Conservation (phyloP, 208 protist species). For the Wallacemonas sp. region DNA sequence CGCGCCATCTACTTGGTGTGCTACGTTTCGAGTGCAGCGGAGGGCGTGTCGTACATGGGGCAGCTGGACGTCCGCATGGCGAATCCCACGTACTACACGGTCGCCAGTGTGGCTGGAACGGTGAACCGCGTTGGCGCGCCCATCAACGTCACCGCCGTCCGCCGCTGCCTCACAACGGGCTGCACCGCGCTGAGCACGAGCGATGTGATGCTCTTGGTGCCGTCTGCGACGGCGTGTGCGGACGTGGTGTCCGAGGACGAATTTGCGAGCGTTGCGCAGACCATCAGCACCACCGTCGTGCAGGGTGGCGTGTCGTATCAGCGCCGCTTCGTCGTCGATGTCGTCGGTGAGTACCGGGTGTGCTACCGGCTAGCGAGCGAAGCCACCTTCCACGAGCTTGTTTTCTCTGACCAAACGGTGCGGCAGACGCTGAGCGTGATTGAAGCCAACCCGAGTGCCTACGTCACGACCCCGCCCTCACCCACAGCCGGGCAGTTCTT, state of each 20-base stretch:
- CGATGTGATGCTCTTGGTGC: conserved; percentile 61
- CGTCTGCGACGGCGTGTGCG: conserved; percentile 34
- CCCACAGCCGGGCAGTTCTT: conserved; percentile 75
- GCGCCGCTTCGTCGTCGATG: conserved; percentile 61
- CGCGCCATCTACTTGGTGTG: conserved; percentile 77
- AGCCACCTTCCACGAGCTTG: conserved; percentile 48
- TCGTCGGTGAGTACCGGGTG: conserved; percentile 70
- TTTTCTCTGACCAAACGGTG: conserved; percentile 35
- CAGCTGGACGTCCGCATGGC: conserved; percentile 57
- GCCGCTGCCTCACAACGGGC: conserved; percentile 37
- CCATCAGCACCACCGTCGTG: conserved; percentile 22
- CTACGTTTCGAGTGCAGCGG: conserved; percentile 44
- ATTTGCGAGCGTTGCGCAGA: conserved; percentile 14
- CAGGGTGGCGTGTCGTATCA: conserved; percentile 32
- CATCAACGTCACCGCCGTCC: conserved; percentile 56
- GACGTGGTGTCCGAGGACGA: conserved; percentile 17
- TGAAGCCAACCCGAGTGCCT: conserved; percentile 48
- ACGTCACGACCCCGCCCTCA: conserved; percentile 30
- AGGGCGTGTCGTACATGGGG: conserved; percentile 66
- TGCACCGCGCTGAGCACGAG: conserved; percentile 39
- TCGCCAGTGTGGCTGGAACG: conserved; percentile 34
- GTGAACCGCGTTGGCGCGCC: conserved; percentile 55
- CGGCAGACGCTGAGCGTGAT: conserved; percentile 31
- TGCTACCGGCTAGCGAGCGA: conserved; percentile 62
- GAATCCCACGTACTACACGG: conserved; percentile 88